phyloP scores from a whole-genome alignment of 2,329 filamentous ascomycete species.

The Aureobasidium sp. region DNA sequence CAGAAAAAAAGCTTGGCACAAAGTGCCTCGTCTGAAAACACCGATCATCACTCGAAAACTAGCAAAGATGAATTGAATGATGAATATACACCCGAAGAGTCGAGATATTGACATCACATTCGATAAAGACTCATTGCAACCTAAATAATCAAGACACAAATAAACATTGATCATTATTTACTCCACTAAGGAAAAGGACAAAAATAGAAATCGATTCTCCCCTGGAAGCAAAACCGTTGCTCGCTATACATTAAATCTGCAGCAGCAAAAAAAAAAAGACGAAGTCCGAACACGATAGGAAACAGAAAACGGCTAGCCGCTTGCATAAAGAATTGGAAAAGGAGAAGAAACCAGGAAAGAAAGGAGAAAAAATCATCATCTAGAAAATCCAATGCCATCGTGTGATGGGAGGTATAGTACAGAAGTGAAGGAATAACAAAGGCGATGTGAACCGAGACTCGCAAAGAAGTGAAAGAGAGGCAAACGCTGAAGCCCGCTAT shows the following conservation, averaged over 20 bases:
- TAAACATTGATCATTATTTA: no score
- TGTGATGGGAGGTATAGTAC: conserved; percentile 7
- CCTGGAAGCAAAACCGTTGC: conserved; percentile 4
- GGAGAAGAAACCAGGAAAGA: not conserved
- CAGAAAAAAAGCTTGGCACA: no score
- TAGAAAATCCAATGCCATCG: not conserved
- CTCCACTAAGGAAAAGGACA: not conserved
- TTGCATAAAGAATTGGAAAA: not conserved
- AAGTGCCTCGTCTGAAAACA: no score
- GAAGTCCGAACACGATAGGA: not conserved
- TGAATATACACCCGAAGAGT: no score
- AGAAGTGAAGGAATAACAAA: not conserved
- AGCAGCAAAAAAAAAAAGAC: not conserved
- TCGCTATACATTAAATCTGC: conserved; percentile 10
- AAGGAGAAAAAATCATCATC: not conserved
- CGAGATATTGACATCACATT: no score
- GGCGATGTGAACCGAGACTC: not conserved
- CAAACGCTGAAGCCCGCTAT: not conserved
- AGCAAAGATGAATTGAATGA: no score
- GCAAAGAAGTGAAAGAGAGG: not conserved
- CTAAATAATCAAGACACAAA: no score
- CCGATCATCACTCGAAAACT: no score
- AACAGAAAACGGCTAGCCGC: not conserved
- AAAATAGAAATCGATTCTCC: not conserved
- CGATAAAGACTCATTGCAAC: no score